Percentiles rank a stretch among this genome's conserved stretches.
Evolutionary conservation across 306 rosid species (phyloP).

Genomic region (Castanea mollissima): DNA sequence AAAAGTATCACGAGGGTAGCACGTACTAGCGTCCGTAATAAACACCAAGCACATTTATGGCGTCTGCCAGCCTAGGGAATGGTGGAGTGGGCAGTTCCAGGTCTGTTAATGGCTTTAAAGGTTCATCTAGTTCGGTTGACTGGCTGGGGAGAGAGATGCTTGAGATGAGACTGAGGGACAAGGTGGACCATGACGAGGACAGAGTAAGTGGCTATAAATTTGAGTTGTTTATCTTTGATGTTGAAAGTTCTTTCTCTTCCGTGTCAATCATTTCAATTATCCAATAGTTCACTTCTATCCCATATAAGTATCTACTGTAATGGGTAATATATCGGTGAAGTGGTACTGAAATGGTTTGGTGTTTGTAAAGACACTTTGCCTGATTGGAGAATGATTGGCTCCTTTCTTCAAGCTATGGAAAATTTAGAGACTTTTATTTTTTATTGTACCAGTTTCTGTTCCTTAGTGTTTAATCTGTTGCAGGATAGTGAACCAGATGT

Average conservation of each 20-base stretch:
- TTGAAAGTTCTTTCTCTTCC: slow-evolving; percentile 1
- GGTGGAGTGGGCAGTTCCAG: slow-evolving; percentile 93
- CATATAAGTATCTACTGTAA: slow-evolving; percentile 3
- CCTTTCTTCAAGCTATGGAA: neutral
- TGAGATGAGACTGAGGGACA: slow-evolving; percentile 81
- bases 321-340: neutral
- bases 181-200: slow-evolving; percentile 54
- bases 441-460: neutral
- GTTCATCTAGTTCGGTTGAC: slow-evolving; percentile 84
- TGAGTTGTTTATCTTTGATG: neutral
- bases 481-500: slow-evolving; percentile 92
- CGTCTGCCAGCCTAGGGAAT: slow-evolving; percentile 86
- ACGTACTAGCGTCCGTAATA: slow-evolving; percentile 23
- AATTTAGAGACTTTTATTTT: neutral
- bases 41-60: slow-evolving; percentile 42
- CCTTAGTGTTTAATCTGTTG: slow-evolving; percentile 28
- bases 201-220: slow-evolving; percentile 44
- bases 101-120: slow-evolving; percentile 76
- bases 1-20: slow-evolving; percentile 16
- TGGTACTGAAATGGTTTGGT: neutral
- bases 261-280: neutral
- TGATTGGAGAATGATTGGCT: neutral
- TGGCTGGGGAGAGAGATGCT: slow-evolving; percentile 99
- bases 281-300: neutral
- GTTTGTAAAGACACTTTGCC: neutral